Evolutionary conservation across 257 asterid genomes (phyloP).

Genomic region (Petunia secreta): DNA sequence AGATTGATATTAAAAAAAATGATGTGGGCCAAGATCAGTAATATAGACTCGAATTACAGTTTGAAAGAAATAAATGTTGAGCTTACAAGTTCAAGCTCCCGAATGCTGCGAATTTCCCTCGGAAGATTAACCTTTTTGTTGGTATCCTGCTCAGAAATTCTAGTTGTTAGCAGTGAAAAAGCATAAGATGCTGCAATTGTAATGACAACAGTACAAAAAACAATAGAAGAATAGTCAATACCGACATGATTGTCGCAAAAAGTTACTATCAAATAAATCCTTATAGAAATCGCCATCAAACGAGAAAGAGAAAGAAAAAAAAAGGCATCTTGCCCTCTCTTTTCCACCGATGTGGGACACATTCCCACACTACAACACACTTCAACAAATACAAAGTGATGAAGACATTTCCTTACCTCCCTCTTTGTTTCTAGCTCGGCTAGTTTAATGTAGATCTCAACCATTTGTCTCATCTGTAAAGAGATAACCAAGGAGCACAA

Average conservation of each 20-base stretch:
- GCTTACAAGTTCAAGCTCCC: conserved; percentile 91
- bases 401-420: conserved; percentile 59
- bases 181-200: conserved; percentile 3
- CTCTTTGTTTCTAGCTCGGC: conserved; percentile 95
- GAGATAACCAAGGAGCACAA: conserved; percentile 26
- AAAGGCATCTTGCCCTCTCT: not conserved
- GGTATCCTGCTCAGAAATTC: conserved; percentile 69
- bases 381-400: not conserved
- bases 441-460: conserved; percentile 95
- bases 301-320: conserved; percentile 13
- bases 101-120: conserved; percentile 85
- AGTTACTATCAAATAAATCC: not conserved
- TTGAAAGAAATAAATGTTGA: conserved; percentile 28
- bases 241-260: not conserved
- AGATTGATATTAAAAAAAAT: too few relatives aligned
- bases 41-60: not conserved
- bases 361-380: too few relatives aligned
- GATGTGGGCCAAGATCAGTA: not conserved
- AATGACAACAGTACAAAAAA: not conserved
- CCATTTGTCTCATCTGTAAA: conserved; percentile 94
- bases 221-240: not conserved
- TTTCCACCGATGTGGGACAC: too few relatives aligned
- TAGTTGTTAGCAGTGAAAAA: conserved; percentile 33
- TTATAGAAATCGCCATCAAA: not conserved
- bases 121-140: conserved; percentile 81